Conservation (phyloP, 1,139 yeast species). For the Suhomyces bokatorum region DNA sequence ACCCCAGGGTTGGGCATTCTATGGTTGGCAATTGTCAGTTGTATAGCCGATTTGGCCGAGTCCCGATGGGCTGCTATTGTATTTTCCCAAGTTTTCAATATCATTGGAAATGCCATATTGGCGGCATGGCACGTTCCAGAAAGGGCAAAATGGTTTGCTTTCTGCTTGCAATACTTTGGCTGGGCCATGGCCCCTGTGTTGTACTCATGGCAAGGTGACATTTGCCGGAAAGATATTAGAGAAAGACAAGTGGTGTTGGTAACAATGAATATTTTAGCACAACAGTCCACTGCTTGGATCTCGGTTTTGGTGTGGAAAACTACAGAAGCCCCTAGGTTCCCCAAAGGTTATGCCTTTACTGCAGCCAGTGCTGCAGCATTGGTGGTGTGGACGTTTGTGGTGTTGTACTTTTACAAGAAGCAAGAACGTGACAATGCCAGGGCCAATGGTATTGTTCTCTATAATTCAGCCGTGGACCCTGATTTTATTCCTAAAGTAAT, state of each 20-base stretch:
- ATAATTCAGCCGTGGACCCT: slow-evolving; percentile 18
- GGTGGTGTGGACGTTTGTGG: slow-evolving; percentile 54
- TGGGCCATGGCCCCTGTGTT: slow-evolving; percentile 55
- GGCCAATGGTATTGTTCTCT: slow-evolving; percentile 38
- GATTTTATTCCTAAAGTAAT: slow-evolving; percentile 12
- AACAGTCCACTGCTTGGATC: slow-evolving; percentile 46
- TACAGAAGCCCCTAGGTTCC: slow-evolving; percentile 50
- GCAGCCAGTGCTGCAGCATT: slow-evolving; percentile 55
- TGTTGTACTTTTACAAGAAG: slow-evolving; percentile 56
- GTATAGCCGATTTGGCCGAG: slow-evolving; percentile 49
- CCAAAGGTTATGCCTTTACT: slow-evolving; percentile 53
- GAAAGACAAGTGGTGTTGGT: slow-evolving; percentile 47
- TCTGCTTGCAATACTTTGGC: slow-evolving; percentile 46
- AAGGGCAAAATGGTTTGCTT: slow-evolving; percentile 51
- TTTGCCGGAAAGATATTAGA: slow-evolving; percentile 45
- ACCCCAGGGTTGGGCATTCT: slow-evolving; percentile 47
- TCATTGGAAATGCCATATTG: slow-evolving; percentile 40
- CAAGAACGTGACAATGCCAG: slow-evolving; percentile 54
- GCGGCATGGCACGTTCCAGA: slow-evolving; percentile 51
- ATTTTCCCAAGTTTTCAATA: slow-evolving; percentile 50
- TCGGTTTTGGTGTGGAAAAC: slow-evolving; percentile 46
- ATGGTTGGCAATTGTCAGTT: slow-evolving; percentile 44
- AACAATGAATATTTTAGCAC: slow-evolving; percentile 46
- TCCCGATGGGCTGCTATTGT: slow-evolving; percentile 59
- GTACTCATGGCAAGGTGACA: slow-evolving; percentile 48